Evolutionary conservation across 257 asterid species (phyloP), one percentile per base, ranked within the genome.

Genomic region (Solanum pennellii): DNA sequence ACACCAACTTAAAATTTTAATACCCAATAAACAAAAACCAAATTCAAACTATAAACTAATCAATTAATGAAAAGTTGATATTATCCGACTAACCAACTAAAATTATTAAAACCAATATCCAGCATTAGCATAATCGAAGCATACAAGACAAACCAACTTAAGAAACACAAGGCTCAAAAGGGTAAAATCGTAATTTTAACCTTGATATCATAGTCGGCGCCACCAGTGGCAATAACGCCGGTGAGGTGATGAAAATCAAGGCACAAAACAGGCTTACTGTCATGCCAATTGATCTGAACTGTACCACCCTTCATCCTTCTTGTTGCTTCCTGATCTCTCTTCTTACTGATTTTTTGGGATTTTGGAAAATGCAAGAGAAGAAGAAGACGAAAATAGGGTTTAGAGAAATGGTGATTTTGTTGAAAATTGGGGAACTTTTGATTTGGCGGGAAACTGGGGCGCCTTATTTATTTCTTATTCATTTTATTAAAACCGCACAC

Each of bases 171-270:
- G 35, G 35, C 59, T 47, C 13, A 80, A 5, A 45, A 45, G 66
- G 84, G 27, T 15, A 0, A 80, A 80, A 10, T 11, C 49, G 45
- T 29, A n/a, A 86, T 56, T n/a, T 3, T 11, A 13, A 97, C 99
- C 99, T 97, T 97, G 84, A 97, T 94, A 79, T 97, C 99, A 87
- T 76, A 95, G 91, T 97, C 99, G 65, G 99, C 97, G 80, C 99
- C 99, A 77, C 93, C 99, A 65, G 99, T 97, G 83, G 98, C 98
- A 15, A 97, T 94, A 86, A 95, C 87, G 35, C 93, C 94, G 60
- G 97, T 92, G 83, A 85, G 33, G 14, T 97, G 97, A 88, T 97
- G 98, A 87, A 97, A 95, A 93, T 97, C 98, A 86, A 97, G 94
- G 93, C 98, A 89, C 87, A 97, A 93, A 20, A 97, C 98, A 80